Percentiles rank a stretch among this genome's conserved stretches.
phyloP scores from a whole-genome alignment of 2,329 filamentous ascomycete species.

The Aspergillus pseudoviridinutans region DNA sequence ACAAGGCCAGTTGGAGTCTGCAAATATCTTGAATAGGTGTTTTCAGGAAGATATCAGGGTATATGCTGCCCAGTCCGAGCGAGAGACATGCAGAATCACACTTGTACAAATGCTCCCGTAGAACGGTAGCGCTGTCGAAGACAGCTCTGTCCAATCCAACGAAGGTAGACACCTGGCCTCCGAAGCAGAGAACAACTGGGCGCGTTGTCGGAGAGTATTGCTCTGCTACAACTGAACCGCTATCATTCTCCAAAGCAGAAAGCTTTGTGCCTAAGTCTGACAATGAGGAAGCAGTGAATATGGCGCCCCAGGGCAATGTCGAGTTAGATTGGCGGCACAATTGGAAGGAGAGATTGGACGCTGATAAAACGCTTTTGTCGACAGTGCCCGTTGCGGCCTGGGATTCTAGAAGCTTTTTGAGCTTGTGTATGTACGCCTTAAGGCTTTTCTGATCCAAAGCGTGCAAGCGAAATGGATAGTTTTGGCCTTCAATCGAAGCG shows the following conservation, averaged over 20 bases:
- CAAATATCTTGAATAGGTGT: conserved; percentile 15
- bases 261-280: not conserved
- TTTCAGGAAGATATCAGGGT: conserved; percentile 29
- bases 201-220: not conserved
- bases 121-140: not conserved
- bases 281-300: not conserved
- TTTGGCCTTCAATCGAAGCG: not conserved
- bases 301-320: not conserved
- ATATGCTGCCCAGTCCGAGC: conserved; percentile 31
- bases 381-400: not conserved
- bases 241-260: not conserved
- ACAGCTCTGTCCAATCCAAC: not conserved
- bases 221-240: not conserved
- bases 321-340: not conserved
- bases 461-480: not conserved
- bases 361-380: no score
- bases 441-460: not conserved
- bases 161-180: not conserved
- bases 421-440: not conserved
- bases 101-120: not conserved
- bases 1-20: conserved; percentile 34
- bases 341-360: conserved; percentile 1
- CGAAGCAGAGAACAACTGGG: not conserved
- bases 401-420: not conserved
- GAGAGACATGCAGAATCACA: conserved; percentile 7